Evolutionary conservation across 179 eudicot species (phyloP).

Genomic region (Kewa caespitosa): DNA sequence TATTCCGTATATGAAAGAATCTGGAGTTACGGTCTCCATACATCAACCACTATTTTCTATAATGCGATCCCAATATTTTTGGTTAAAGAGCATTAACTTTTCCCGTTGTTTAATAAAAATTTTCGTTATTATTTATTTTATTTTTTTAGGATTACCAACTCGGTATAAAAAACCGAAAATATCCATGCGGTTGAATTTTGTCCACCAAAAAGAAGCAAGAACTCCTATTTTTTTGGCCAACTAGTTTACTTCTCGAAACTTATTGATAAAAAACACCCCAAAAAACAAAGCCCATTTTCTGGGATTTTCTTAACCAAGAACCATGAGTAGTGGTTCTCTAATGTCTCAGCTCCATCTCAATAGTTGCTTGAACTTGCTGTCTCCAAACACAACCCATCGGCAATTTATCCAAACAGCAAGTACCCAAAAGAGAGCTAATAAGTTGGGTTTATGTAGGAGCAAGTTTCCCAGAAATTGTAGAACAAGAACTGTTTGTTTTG

Average conservation of each 20-base stretch:
- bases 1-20: too few species aligned
- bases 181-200: conserved; percentile 9
- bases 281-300: too few species aligned
- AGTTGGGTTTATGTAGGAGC: conserved; percentile 23
- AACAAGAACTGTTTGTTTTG: conserved; percentile 51
- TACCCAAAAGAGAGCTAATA: conserved; percentile 24
- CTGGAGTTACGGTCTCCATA: too few species aligned
- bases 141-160: too few species aligned
- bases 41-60: too few species aligned
- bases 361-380: conserved; percentile 40
- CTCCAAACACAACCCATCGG: conserved; percentile 36
- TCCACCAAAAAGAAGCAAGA: neutral
- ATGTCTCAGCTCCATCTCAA: conserved; percentile 46
- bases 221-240: neutral
- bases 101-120: too few species aligned
- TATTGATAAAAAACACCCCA: too few species aligned
- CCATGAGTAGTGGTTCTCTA: conserved; percentile 41
- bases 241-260: neutral
- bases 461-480: conserved; percentile 25
- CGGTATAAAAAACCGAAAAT: neutral
- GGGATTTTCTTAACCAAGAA: conserved; percentile 21
- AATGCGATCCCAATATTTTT: too few species aligned
- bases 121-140: too few species aligned
- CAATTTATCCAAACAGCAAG: conserved; percentile 24
- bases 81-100: too few species aligned